phyloP scores from a whole-genome alignment of 192 early-diverging fungal species.

The Allomyces javanicus region DNA sequence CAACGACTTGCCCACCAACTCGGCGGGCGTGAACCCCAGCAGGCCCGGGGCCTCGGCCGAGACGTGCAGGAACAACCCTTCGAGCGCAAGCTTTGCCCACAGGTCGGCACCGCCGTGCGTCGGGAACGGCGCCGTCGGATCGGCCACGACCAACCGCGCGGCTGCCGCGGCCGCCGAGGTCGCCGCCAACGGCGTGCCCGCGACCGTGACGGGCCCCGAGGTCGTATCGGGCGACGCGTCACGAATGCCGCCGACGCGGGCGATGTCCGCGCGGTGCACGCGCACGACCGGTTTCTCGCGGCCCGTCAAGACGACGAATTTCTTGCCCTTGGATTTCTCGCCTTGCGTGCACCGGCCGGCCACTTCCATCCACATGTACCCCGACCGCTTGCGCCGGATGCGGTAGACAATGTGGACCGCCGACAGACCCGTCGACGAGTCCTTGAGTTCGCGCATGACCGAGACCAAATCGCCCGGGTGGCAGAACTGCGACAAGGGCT shows the following conservation, averaged over 20 bases:
- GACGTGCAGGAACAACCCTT: slow-evolving; percentile 33
- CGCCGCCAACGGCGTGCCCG: neutral
- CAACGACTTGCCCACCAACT: slow-evolving; percentile 18
- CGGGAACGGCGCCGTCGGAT: too few species aligned
- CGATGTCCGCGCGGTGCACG: slow-evolving; percentile 13
- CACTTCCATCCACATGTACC: slow-evolving; percentile 45
- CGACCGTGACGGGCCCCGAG: slow-evolving; percentile 6
- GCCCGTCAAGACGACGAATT: slow-evolving; percentile 44
- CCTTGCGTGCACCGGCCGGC: slow-evolving; percentile 40
- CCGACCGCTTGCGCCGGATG: slow-evolving; percentile 29
- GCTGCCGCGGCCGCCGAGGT: too few species aligned
- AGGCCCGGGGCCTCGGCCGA: slow-evolving; percentile 14
- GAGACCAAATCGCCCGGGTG: slow-evolving; percentile 44
- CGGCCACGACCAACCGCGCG: too few species aligned
- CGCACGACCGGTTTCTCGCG: slow-evolving; percentile 24
- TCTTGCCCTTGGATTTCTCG: slow-evolving; percentile 28
- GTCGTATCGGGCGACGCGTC: slow-evolving; percentile 3
- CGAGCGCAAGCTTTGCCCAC: slow-evolving; percentile 37
- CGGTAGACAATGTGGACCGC: slow-evolving; percentile 40
- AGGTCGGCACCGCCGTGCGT: slow-evolving; percentile 16
- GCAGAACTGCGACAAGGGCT: slow-evolving; percentile 28
- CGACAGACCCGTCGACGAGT: slow-evolving; percentile 13
- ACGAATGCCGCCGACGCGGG: slow-evolving; percentile 4
- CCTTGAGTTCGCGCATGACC: slow-evolving; percentile 47
- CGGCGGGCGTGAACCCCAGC: slow-evolving; percentile 9